Conservation (phyloP, 192 early-diverging fungal species). For the Linnemannia schmuckeri region DNA sequence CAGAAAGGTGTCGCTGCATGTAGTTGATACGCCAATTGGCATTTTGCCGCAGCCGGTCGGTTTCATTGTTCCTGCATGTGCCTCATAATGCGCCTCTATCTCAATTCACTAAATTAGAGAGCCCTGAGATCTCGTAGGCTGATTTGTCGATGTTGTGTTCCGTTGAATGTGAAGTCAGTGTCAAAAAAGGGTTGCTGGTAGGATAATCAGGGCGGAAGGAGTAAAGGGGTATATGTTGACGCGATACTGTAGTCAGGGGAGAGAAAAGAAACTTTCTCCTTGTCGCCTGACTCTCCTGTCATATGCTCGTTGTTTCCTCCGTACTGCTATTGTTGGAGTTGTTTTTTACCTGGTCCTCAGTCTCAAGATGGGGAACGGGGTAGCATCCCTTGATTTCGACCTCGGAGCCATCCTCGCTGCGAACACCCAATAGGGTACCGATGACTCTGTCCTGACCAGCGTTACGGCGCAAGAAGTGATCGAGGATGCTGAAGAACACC, state of each 20-base stretch:
- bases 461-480: constrained; percentile 91
- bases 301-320: not conserved
- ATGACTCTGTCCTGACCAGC: constrained; percentile 87
- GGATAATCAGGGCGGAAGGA: not conserved
- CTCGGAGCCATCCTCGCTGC: constrained; percentile 88
- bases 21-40: not conserved
- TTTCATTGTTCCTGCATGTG: not conserved
- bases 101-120: not conserved
- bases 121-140: not conserved
- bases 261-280: not conserved
- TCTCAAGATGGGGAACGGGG: constrained; percentile 84
- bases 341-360: constrained; percentile 70
- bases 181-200: not conserved
- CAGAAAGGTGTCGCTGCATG: not conserved
- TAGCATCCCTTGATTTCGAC: constrained; percentile 93
- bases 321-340: not conserved
- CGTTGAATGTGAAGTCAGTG: not conserved
- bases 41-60: not conserved
- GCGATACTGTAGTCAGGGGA: not conserved
- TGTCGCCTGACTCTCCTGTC: not conserved
- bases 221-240: not conserved
- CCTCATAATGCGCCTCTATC: not conserved
- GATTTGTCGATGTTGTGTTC: not conserved
- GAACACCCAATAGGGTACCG: constrained; percentile 91
- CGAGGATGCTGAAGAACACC: constrained; percentile 92